Conservation (phyloP, 2,329 filamentous ascomycete species). For the Paraphaeosphaeria sporulosa region DNA sequence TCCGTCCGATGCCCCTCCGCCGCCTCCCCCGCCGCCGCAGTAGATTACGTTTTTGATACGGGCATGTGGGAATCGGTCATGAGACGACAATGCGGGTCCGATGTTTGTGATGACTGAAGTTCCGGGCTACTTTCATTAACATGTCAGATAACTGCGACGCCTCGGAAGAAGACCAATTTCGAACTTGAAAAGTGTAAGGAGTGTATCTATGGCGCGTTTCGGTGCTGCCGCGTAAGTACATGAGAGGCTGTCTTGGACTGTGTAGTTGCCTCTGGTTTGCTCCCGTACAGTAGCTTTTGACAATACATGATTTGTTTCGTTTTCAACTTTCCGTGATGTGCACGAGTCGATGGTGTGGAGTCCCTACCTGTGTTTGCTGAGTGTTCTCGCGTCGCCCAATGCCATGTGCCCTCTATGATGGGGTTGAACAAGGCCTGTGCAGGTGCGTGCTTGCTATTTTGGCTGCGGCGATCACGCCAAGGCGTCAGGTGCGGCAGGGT, state of each 20-base stretch:
- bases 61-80: neutral
- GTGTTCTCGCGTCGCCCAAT: too few relatives aligned
- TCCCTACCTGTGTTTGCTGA: neutral
- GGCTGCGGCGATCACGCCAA: slow-evolving; percentile 22
- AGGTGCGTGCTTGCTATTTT: neutral
- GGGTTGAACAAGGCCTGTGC: too few relatives aligned
- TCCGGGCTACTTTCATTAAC: neutral
- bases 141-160: neutral
- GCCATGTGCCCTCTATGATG: too few relatives aligned
- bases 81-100: neutral
- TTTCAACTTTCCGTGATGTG: neutral
- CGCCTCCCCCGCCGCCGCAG: slow-evolving; percentile 67
- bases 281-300: neutral
- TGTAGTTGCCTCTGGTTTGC: neutral
- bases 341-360: neutral
- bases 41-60: slow-evolving; percentile 44
- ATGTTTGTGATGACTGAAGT: neutral
- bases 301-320: slow-evolving; percentile 1
- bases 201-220: neutral
- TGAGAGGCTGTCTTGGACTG: neutral
- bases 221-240: neutral
- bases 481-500: slow-evolving; percentile 20
- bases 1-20: slow-evolving; percentile 61
- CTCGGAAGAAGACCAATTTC: neutral
- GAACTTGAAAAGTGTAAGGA: neutral